Conservation (phyloP, 305 asterid genomes). For the Striga hermonthica region DNA sequence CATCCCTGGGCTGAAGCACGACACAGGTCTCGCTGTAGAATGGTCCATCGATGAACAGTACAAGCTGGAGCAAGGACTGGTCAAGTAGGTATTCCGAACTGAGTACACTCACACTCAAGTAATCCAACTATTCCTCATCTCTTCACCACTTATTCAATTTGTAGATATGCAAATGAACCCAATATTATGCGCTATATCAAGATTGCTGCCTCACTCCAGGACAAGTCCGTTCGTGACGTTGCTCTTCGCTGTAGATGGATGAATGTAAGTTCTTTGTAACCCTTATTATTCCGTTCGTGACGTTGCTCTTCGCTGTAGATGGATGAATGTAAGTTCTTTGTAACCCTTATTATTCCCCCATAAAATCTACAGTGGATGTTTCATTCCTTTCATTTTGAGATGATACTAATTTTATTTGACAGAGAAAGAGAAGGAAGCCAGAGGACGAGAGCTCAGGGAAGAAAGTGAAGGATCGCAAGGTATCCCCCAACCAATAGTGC, state of each 20-base stretch:
- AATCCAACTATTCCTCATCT: slow-evolving; percentile 10
- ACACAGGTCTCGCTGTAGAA: slow-evolving; percentile 68
- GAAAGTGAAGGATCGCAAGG: slow-evolving; percentile 72
- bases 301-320: slow-evolving; percentile 91
- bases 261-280: slow-evolving; percentile 59
- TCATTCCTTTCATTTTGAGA: not conserved
- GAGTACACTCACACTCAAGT: not conserved
- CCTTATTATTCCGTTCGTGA: slow-evolving; percentile 92
- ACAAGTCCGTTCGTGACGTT: slow-evolving; percentile 88
- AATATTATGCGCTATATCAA: slow-evolving; percentile 70
- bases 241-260: slow-evolving; percentile 96
- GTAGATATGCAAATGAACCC: slow-evolving; percentile 73
- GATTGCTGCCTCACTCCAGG: slow-evolving; percentile 75
- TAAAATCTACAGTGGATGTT: not conserved
- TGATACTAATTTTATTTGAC: slow-evolving; percentile 32
- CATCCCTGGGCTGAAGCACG: slow-evolving; percentile 48
- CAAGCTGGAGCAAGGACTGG: slow-evolving; percentile 77
- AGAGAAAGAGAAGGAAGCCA: slow-evolving; percentile 87
- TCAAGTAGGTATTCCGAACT: slow-evolving; percentile 41
- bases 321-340: slow-evolving; percentile 68
- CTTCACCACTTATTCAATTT: slow-evolving; percentile 28
- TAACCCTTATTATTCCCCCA: slow-evolving; percentile 25
- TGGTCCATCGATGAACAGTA: slow-evolving; percentile 78
- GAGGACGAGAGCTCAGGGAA: slow-evolving; percentile 62
- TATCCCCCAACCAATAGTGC: slow-evolving; percentile 15